These are phyloP conservation scores for Dothideomycetidae sp. DNA, from an alignment of 2,329 filamentous ascomycete genomes.

Conservation along the genomic window DNA sequence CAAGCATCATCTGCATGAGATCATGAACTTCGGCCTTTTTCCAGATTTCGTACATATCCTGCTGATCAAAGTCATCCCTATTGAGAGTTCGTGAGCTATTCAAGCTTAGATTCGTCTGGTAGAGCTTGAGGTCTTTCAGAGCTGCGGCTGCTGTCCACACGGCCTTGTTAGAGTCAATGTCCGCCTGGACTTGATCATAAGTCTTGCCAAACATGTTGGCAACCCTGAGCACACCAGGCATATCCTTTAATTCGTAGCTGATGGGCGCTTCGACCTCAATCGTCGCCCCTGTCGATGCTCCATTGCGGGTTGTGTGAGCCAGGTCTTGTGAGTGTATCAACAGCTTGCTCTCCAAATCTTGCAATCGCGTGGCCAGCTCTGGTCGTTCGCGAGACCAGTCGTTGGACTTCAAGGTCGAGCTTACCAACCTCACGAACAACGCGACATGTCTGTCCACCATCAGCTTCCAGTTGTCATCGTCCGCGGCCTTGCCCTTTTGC, in stretches of 20 bases:
- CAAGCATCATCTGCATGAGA: slow-evolving; percentile 83
- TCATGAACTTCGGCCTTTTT: slow-evolving; percentile 79
- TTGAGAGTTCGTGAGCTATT: slow-evolving; percentile 63
- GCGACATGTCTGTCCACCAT: slow-evolving; percentile 91
- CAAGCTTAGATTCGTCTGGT: slow-evolving; percentile 76
- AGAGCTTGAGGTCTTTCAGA: slow-evolving; percentile 79
- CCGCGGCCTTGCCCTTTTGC: slow-evolving; percentile 57
- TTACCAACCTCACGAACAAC: slow-evolving; percentile 78
- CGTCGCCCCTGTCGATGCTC: slow-evolving; percentile 46
- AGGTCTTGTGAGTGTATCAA: slow-evolving; percentile 89
- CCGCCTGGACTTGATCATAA: slow-evolving; percentile 66
- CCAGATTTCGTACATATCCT: slow-evolving; percentile 81
- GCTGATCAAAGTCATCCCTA: slow-evolving; percentile 75
- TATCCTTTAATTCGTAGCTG: slow-evolving; percentile 89
- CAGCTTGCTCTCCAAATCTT: slow-evolving; percentile 80
- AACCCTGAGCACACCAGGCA: slow-evolving; percentile 82
- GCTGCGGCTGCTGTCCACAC: slow-evolving; percentile 87
- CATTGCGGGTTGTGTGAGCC: slow-evolving; percentile 44
- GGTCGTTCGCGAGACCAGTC: slow-evolving; percentile 75
- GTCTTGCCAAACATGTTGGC: slow-evolving; percentile 72
- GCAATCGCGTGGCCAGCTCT: slow-evolving; percentile 65
- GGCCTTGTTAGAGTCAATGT: slow-evolving; percentile 68
- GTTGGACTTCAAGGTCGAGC: slow-evolving; percentile 63
- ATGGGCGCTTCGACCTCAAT: slow-evolving; percentile 72
- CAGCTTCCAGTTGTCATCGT: slow-evolving; percentile 79